Evolutionary conservation across 495 filamentous ascomycete species (phyloP).

Genomic region (Extremus antarcticus): DNA sequence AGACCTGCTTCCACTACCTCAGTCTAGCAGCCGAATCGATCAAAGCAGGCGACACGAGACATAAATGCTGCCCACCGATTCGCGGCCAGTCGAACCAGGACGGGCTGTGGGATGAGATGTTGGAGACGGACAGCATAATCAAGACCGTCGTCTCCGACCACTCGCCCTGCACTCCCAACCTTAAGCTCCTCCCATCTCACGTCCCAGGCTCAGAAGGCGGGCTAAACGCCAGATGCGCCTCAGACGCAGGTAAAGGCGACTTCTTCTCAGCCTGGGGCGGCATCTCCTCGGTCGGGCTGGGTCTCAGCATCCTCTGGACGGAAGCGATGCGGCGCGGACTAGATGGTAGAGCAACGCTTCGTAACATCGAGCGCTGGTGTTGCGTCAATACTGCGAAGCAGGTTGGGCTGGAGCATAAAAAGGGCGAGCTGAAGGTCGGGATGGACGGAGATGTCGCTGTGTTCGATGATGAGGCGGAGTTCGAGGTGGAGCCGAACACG

Average conservation of each 20-base stretch:
- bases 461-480: conserved; percentile 75
- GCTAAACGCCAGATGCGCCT: conserved; percentile 8
- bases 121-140: conserved; percentile 62
- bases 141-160: conserved; percentile 94
- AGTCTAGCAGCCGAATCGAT: conserved; percentile 82
- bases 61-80: conserved; percentile 98
- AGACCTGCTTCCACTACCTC: conserved; percentile 98
- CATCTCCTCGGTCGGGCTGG: conserved; percentile 86
- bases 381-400: conserved; percentile 79
- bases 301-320: conserved; percentile 84
- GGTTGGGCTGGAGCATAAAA: conserved; percentile 71
- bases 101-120: conserved; percentile 56
- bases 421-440: conserved; percentile 73
- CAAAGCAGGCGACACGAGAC: conserved; percentile 78
- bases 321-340: conserved; percentile 49
- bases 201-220: conserved; percentile 30
- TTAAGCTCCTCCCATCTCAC: conserved; percentile 73
- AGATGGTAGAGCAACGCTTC: conserved; percentile 37
- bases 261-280: conserved; percentile 97
- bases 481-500: conserved; percentile 45
- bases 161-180: conserved; percentile 86
- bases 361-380: conserved; percentile 77
- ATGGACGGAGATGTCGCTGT: conserved; percentile 89
- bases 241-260: conserved; percentile 47
- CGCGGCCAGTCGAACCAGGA: conserved; percentile 75